Conservation (phyloP, 495 filamentous ascomycete genomes). For the Penicillium macrosclerotiorum region DNA sequence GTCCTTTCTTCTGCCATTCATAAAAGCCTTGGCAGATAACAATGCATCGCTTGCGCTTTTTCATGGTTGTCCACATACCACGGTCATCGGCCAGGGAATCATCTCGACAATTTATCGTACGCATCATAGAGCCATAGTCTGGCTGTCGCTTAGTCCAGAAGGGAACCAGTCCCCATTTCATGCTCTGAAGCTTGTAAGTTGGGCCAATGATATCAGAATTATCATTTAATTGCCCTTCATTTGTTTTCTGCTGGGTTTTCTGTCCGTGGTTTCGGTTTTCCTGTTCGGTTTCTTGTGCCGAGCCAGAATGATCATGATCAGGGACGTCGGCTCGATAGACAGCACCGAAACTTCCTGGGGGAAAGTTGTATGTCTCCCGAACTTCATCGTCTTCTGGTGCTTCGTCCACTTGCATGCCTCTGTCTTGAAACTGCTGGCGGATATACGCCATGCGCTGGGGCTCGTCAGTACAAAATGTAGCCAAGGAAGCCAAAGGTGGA, state of each 20-base stretch:
- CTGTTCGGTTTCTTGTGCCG: conserved; percentile 25
- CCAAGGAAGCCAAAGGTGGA: background rate
- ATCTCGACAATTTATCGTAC: conserved; percentile 93
- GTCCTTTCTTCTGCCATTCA: conserved; percentile 85
- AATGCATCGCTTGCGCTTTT: conserved; percentile 80
- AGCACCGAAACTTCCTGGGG: conserved; percentile 79
- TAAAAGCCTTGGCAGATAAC: conserved; percentile 91
- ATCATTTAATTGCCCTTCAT: background rate
- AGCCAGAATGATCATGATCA: conserved; percentile 41
- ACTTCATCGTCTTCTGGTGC: conserved; percentile 72
- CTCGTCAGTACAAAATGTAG: conserved; percentile 12
- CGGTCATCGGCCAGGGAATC: conserved; percentile 74
- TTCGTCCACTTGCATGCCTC: conserved; percentile 75
- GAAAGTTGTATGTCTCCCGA: conserved; percentile 87
- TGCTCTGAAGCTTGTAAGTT: conserved; percentile 82
- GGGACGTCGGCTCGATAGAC: conserved; percentile 79
- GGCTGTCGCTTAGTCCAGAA: conserved; percentile 88
- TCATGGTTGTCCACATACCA: conserved; percentile 93
- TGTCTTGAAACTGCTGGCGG: conserved; percentile 64
- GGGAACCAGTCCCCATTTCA: conserved; percentile 91
- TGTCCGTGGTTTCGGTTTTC: conserved; percentile 3
- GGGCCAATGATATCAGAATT: conserved; percentile 21
- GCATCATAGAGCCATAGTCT: conserved; percentile 71
- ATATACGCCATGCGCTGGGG: conserved; percentile 60
- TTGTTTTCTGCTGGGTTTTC: background rate